Evolutionary conservation across 2,329 filamentous ascomycete genomes (phyloP).

Genomic region (Aquanectria penicillioides): DNA sequence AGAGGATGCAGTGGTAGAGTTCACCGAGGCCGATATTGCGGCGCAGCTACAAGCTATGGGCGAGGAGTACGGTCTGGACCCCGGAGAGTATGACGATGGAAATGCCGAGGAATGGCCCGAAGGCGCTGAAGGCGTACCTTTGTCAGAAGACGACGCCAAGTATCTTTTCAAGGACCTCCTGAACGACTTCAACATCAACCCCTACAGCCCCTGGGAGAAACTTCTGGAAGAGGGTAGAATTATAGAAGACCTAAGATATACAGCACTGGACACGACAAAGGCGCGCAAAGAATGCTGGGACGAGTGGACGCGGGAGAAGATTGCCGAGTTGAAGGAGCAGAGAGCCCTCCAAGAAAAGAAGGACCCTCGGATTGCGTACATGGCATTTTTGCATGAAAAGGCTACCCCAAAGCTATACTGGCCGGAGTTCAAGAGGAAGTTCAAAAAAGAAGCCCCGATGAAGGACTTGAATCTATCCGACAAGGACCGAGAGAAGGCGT

Average conservation of each 20-base stretch:
- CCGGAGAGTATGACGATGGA: conserved; percentile 78
- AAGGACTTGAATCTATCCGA: conserved; percentile 76
- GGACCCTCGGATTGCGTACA: conserved; percentile 84
- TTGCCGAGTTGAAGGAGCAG: conserved; percentile 76
- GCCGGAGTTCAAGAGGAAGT: conserved; percentile 96
- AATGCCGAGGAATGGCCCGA: conserved; percentile 72
- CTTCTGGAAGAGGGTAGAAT: conserved; percentile 84
- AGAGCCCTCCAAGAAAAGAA: conserved; percentile 81
- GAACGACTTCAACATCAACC: conserved; percentile 82
- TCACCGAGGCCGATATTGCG: conserved; percentile 93
- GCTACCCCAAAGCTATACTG: conserved; percentile 95
- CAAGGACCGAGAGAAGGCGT: conserved; percentile 82
- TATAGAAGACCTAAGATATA: conserved; percentile 88
- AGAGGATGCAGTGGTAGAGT: conserved; percentile 72
- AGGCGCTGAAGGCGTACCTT: conserved; percentile 73
- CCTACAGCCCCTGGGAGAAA: conserved; percentile 92
- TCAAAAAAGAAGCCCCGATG: conserved; percentile 83
- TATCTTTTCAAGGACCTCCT: conserved; percentile 87
- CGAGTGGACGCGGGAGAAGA: conserved; percentile 82
- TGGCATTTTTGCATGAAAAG: conserved; percentile 81
- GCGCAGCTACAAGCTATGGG: conserved; percentile 92
- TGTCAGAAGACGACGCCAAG: conserved; percentile 80
- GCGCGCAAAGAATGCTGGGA: conserved; percentile 84
- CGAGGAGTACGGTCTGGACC: conserved; percentile 81
- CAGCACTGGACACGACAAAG: conserved; percentile 82